Evolutionary conservation across 768 basidiomycete genomes (phyloP), one percentile per base, ranked within the genome.

Genomic region (Termitomyces sp.): DNA sequence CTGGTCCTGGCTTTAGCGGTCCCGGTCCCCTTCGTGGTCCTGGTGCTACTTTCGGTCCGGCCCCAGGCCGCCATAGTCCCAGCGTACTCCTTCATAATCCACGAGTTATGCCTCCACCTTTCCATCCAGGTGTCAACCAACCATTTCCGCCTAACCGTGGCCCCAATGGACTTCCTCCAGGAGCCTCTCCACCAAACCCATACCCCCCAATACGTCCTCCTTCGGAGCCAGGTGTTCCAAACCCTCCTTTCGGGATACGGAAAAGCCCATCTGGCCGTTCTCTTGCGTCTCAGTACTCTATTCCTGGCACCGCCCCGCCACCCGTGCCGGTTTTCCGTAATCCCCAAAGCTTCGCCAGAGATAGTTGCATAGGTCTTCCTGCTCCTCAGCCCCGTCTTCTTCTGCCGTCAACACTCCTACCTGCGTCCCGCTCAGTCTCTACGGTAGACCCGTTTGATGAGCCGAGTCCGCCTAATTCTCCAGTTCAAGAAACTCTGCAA

Each of bases 381-480:
- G 72, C 72, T 48, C 75, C 79, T 8, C 77, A 76, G 51, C 73
- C 77, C 12, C 82, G 83, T 30, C 75, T 83, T 1, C 63, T 89
- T 58, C 72, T 87, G 18, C 89, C 90, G 20, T 89, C 88, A 7
- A 30, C 30, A 13, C 80, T 82, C 24, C 81, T 85, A 60, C 63
- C 80, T 53, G 76, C 75, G 56, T 76, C 81, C 56, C 78, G 82
- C 45, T 72, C 78, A 4, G 72, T 77, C 30, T 85, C 86, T 1
- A 72, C 80, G 65, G 72, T 13, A 79, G 79, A 36, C 73, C 77
- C 18, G 0, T 81, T 83, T 60, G 78, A 80, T 48, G 86, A 87
- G 56, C 85, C 86, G 33, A 92, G 90, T 66, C 95, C 96, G 38
- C 94, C 95, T 0, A 77, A 83, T 42, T 94, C 92, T 7, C 96